Evolutionary conservation across 1,284 basidiomycete species (phyloP).

Genomic region (Puccinia polysora): DNA sequence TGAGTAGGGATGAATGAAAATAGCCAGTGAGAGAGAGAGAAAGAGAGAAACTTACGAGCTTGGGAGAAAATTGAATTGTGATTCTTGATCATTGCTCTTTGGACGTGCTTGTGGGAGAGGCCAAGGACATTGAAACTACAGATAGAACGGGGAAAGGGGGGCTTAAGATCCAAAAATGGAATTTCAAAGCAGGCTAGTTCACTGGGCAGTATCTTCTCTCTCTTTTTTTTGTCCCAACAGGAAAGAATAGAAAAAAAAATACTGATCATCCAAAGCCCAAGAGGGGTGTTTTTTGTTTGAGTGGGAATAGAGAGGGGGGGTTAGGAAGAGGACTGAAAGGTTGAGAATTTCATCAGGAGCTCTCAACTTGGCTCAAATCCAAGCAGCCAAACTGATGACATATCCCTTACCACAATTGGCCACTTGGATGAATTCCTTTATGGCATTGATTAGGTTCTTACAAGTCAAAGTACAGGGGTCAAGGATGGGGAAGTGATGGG

Average conservation of each 20-base stretch:
- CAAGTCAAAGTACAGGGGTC: neutral
- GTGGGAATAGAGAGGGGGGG: neutral
- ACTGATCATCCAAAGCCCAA: neutral
- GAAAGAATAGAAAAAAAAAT: neutral
- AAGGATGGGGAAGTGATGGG: slow-evolving; percentile 4
- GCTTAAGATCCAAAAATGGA: no score
- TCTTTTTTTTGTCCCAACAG: neutral
- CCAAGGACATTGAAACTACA: slow-evolving; percentile 27
- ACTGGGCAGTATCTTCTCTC: no score
- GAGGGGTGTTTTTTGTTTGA: neutral
- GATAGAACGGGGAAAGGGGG: no score
- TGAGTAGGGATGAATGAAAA: neutral
- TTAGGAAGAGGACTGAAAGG: neutral
- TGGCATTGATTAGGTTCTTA: neutral
- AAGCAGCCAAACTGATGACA: slow-evolving; percentile 16
- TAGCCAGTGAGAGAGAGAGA: neutral
- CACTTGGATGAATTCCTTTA: slow-evolving; percentile 26
- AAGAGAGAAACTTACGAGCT: slow-evolving; percentile 8
- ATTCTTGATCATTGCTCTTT: slow-evolving; percentile 5
- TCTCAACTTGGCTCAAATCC: slow-evolving; percentile 8
- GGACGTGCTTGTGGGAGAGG: slow-evolving; percentile 12
- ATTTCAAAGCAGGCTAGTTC: no score
- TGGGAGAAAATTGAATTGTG: slow-evolving; percentile 5
- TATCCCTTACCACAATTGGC: slow-evolving; percentile 24
- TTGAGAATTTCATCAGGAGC: slow-evolving; percentile 11